Evolutionary conservation across 352 stramenopile genomes (phyloP).

Genomic region (Globisporangium acanthophoron): DNA sequence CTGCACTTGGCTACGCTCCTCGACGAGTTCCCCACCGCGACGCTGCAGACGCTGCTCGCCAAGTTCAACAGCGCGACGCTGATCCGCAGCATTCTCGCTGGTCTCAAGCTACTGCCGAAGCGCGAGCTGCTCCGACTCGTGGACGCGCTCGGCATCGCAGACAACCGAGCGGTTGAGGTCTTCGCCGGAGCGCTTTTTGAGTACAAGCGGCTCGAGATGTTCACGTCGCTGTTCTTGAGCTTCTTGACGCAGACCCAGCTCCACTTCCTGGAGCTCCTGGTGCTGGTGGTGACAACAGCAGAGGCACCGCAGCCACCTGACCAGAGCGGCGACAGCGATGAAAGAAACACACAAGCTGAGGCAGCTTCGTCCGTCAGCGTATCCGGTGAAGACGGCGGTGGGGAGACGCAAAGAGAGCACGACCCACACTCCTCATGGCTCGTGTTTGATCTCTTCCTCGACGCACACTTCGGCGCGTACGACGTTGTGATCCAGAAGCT

Average conservation of each 20-base stretch:
- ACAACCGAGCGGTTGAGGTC: conserved; percentile 21
- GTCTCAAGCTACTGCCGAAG: conserved; percentile 30
- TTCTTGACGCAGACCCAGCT: conserved; percentile 32
- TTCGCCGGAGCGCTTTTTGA: conserved; percentile 36
- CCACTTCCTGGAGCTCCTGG: conserved; percentile 28
- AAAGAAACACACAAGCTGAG: not conserved
- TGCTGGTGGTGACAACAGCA: not conserved
- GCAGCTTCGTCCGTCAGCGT: not conserved
- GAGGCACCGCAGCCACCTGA: not conserved
- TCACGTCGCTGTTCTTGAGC: conserved; percentile 37
- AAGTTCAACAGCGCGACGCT: conserved; percentile 52
- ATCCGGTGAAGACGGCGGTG: not conserved
- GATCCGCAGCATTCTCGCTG: conserved; percentile 30
- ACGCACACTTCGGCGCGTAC: conserved; percentile 24
- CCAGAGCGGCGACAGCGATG: conserved; percentile 10
- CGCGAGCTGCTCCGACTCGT: conserved; percentile 43
- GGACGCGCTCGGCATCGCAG: conserved; percentile 31
- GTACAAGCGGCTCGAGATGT: conserved; percentile 24
- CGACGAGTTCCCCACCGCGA: conserved; percentile 44
- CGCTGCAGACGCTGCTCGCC: conserved; percentile 36
- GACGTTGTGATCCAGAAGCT: conserved; percentile 48
- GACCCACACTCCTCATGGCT: conserved; percentile 1
- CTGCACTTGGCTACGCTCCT: conserved; percentile 27
- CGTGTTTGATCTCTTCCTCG: conserved; percentile 48
- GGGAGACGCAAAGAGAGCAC: not conserved